Percentiles rank a stretch among this genome's conserved stretches.
Conservation (phyloP, 169 alveolate genomes). For the Prorocentrum cordatum region DNA sequence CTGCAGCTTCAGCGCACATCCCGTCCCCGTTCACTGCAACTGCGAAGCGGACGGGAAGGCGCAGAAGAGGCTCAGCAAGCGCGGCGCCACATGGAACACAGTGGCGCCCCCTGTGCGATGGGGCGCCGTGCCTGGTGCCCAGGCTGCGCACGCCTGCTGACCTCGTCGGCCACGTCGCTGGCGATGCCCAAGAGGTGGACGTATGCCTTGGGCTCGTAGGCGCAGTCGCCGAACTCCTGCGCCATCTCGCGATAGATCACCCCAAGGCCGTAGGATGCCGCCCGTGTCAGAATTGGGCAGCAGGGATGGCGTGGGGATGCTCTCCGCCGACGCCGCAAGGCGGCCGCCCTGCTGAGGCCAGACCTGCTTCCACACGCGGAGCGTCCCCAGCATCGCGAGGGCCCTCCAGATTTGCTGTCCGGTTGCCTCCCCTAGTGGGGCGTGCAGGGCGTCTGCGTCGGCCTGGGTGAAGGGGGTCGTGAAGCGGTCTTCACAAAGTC, state of each 20-base stretch:
- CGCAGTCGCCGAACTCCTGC: not conserved
- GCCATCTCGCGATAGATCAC: not conserved
- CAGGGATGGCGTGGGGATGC: not conserved
- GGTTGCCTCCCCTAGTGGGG: not conserved
- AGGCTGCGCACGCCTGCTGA: not conserved
- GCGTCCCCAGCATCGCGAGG: not conserved
- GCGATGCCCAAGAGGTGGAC: not conserved
- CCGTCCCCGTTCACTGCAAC: no score
- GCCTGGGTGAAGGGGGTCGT: not conserved
- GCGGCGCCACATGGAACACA: not conserved
- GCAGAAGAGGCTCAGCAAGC: not conserved
- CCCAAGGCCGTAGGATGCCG: not conserved
- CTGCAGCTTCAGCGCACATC: no score
- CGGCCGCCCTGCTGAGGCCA: not conserved
- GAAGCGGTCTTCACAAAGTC: not conserved
- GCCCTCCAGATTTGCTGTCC: not conserved
- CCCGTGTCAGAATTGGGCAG: not conserved
- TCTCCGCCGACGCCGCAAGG: not conserved
- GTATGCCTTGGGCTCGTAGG: not conserved
- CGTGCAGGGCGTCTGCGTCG: not conserved
- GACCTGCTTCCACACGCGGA: not conserved
- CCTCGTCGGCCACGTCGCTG: not conserved
- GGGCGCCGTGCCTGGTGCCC: not conserved
- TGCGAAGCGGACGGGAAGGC: no score
- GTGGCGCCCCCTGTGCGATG: not conserved